Evolutionary conservation across 257 asterid species (phyloP).

Genomic region (Scutellaria galericulata): DNA sequence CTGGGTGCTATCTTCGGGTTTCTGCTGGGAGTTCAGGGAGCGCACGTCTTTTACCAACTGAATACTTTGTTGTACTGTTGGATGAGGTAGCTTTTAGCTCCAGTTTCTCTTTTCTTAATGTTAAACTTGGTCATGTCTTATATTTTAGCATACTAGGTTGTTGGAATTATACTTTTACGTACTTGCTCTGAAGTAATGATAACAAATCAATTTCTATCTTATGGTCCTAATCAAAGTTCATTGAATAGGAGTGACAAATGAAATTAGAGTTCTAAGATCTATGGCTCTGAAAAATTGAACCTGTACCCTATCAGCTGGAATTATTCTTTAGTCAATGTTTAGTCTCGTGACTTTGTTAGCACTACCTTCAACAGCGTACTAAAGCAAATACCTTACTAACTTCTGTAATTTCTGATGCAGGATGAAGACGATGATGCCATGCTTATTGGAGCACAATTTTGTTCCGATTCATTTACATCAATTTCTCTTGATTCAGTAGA

Average conservation of each 20-base stretch:
- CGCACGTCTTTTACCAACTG: slow-evolving; percentile 89
- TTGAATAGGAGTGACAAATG: slow-evolving; percentile 19
- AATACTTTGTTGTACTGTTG: slow-evolving; percentile 75
- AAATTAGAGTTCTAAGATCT: slow-evolving; percentile 1
- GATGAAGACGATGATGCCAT: slow-evolving; percentile 94
- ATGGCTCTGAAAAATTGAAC: slow-evolving; percentile 15
- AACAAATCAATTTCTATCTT: slow-evolving; percentile 17
- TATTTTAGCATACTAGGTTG: slow-evolving; percentile 9
- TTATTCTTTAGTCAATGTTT: slow-evolving; percentile 9
- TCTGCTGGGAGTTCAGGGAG: slow-evolving; percentile 54
- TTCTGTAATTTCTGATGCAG: slow-evolving; percentile 44
- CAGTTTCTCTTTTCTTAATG: slow-evolving; percentile 9
- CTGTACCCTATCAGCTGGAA: slow-evolving; percentile 4
- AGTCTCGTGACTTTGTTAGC: slow-evolving; percentile 13
- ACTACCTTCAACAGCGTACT: slow-evolving; percentile 2
- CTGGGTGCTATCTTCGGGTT: slow-evolving; percentile 91
- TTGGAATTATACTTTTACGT: background rate
- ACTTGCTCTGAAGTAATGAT: slow-evolving; percentile 11
- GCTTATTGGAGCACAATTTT: slow-evolving; percentile 90
- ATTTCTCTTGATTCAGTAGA: slow-evolving; percentile 59
- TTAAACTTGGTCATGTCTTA: slow-evolving; percentile 13
- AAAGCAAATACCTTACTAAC: slow-evolving; percentile 20
- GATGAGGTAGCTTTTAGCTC: slow-evolving; percentile 67
- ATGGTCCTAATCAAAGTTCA: slow-evolving; percentile 23
- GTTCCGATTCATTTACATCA: slow-evolving; percentile 86